Percentiles rank a stretch among this genome's conserved stretches.
Conservation (phyloP, 106 monocot species). For the Dioscorea zingiberensis region DNA sequence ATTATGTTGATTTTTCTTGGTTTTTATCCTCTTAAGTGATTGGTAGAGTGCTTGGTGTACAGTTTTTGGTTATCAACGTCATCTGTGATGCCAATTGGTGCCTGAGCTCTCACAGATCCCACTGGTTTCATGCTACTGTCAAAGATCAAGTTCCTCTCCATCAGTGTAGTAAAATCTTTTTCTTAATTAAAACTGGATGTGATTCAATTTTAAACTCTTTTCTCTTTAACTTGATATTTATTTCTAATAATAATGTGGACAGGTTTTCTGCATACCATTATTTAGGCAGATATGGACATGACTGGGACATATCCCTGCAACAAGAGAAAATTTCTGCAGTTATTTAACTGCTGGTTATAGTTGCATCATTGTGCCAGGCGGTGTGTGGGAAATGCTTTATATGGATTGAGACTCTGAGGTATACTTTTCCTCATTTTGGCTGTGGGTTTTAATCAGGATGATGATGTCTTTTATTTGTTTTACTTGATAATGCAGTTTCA, state of each 20-base stretch:
- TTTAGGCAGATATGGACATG: constrained; percentile 39
- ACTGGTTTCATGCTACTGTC: constrained; percentile 87
- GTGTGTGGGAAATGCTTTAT: constrained; percentile 33
- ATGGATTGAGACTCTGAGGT: constrained; percentile 41
- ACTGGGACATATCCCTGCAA: constrained; percentile 29
- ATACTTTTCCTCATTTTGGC: too few species aligned
- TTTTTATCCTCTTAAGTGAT: too few species aligned
- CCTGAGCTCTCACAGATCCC: constrained; percentile 39
- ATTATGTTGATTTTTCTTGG: too few species aligned
- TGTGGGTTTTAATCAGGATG: too few species aligned
- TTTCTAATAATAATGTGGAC: neutral
- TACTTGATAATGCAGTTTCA: too few species aligned
- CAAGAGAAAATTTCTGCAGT: constrained; percentile 24
- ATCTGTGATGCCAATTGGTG: constrained; percentile 81
- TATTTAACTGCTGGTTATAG: constrained; percentile 32
- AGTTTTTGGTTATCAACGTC: too few species aligned
- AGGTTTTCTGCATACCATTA: constrained; percentile 37
- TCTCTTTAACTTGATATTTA: too few species aligned
- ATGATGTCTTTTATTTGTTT: too few species aligned
- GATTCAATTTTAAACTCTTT: too few species aligned
- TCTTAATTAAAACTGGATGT: neutral
- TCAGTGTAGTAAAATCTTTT: constrained; percentile 70
- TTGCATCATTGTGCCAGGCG: constrained; percentile 32
- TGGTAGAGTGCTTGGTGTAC: too few species aligned
- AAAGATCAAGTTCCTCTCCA: constrained; percentile 83